Evolutionary conservation across 306 rosid genomes (phyloP).

Genomic region (Rosa chinensis): DNA sequence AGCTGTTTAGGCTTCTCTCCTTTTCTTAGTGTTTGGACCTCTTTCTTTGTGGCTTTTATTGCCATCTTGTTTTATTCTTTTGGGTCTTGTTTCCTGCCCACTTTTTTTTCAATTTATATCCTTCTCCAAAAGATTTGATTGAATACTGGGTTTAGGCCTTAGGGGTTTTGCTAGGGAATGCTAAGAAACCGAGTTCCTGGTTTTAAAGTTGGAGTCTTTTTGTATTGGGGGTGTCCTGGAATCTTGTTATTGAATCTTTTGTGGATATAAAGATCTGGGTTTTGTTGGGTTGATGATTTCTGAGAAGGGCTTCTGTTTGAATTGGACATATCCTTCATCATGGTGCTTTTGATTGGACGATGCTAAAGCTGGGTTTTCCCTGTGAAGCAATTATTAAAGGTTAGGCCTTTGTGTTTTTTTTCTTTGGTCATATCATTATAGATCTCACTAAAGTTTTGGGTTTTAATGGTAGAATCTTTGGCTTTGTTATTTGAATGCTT

Average conservation of each 20-base stretch:
- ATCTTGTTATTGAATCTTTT: conserved; percentile 24
- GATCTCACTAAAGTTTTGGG: conserved; percentile 39
- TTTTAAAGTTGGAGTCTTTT: not conserved
- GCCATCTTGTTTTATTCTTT: not conserved
- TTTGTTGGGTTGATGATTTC: not conserved
- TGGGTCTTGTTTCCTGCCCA: not conserved
- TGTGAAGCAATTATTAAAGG: conserved; percentile 35
- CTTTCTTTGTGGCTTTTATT: not conserved
- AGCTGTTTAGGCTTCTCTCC: conserved; percentile 10
- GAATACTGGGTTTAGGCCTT: not conserved
- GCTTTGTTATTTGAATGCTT: conserved; percentile 28
- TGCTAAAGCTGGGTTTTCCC: conserved; percentile 37
- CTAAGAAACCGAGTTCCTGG: not conserved
- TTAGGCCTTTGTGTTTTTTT: conserved; percentile 34
- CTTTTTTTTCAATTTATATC: not conserved
- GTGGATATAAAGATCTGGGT: conserved; percentile 17
- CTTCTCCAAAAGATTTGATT: not conserved
- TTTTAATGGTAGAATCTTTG: conserved; percentile 35
- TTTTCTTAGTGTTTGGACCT: not conserved
- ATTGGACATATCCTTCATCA: conserved; percentile 22
- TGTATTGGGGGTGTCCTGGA: conserved; percentile 8
- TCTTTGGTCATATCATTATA: conserved; percentile 11
- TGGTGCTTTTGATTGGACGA: conserved; percentile 29
- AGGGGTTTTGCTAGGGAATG: not conserved
- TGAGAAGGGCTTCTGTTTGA: conserved; percentile 19